Conservation (phyloP, 2,329 filamentous ascomycete species). For the Chaetomium globosum region DNA sequence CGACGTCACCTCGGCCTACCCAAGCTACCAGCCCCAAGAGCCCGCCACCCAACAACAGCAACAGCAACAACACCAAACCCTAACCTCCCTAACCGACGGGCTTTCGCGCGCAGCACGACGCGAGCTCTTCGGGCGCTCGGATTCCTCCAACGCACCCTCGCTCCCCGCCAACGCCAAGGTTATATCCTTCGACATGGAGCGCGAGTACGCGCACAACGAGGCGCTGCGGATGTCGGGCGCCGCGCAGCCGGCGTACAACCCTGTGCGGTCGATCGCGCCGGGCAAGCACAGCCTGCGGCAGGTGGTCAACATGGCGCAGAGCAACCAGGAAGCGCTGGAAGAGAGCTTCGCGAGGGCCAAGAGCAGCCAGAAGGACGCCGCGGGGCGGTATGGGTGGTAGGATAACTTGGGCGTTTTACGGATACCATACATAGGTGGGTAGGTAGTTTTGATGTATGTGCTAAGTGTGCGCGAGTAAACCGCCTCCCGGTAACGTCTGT, state of each 20-base stretch:
- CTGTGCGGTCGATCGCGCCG: constrained; percentile 78
- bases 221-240: constrained; percentile 65
- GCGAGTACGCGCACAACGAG: constrained; percentile 86
- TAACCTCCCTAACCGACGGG: constrained; percentile 72
- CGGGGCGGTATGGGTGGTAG: constrained; percentile 79
- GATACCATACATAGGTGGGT: too few relatives aligned
- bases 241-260: constrained; percentile 75
- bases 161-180: constrained; percentile 60
- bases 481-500: too few relatives aligned
- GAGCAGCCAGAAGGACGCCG: constrained; percentile 79
- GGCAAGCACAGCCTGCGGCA: constrained; percentile 90
- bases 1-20: constrained; percentile 38
- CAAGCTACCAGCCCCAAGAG: constrained; percentile 30
- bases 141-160: constrained; percentile 27
- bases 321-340: constrained; percentile 83
- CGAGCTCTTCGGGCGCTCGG: constrained; percentile 76
- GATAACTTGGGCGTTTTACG: not conserved
- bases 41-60: constrained; percentile 21
- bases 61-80: constrained; percentile 54
- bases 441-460: too few relatives aligned
- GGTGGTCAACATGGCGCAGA: constrained; percentile 79
- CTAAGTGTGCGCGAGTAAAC: too few relatives aligned
- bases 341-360: constrained; percentile 85
- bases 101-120: constrained; percentile 75
- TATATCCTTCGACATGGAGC: constrained; percentile 85